phyloP scores from a whole-genome alignment of 768 basidiomycete species.

The Leccinellum rugosiceps region DNA sequence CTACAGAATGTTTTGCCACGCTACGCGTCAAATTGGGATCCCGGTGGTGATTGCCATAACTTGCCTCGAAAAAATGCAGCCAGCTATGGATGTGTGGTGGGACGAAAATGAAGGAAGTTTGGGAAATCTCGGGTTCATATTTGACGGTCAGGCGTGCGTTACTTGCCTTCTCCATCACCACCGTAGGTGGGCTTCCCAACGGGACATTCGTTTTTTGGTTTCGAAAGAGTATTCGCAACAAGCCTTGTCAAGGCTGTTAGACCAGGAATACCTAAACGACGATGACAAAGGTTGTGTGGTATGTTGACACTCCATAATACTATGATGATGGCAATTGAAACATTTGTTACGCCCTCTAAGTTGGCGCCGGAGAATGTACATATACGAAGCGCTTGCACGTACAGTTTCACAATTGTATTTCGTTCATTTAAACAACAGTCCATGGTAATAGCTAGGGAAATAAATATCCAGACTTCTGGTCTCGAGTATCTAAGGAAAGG shows the following conservation, averaged over 20 bases:
- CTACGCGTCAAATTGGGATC: slow-evolving; percentile 32
- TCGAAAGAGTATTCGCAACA: slow-evolving; percentile 4
- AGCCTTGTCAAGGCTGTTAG: not conserved
- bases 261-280: slow-evolving; percentile 8
- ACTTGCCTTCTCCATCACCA: slow-evolving; percentile 18
- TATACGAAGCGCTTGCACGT: not conserved
- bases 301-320: slow-evolving; percentile 11
- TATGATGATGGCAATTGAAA: not conserved
- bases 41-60: slow-evolving; percentile 39
- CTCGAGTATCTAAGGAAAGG: not conserved
- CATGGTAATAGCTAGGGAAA: slow-evolving; percentile 5
- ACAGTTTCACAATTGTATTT: slow-evolving; percentile 8
- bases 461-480: not conserved
- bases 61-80: slow-evolving; percentile 32
- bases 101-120: slow-evolving; percentile 21
- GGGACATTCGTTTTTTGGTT: slow-evolving; percentile 13
- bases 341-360: too few species aligned
- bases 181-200: slow-evolving; percentile 17
- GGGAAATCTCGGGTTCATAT: slow-evolving; percentile 15
- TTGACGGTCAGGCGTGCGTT: slow-evolving; percentile 30
- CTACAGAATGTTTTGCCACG: slow-evolving; percentile 27
- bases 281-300: slow-evolving; percentile 11
- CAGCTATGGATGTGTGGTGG: slow-evolving; percentile 35
- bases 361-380: too few species aligned
- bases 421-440: not conserved